Conservation (phyloP, 192 early-diverging fungal species). For the Coemansia sp. region DNA sequence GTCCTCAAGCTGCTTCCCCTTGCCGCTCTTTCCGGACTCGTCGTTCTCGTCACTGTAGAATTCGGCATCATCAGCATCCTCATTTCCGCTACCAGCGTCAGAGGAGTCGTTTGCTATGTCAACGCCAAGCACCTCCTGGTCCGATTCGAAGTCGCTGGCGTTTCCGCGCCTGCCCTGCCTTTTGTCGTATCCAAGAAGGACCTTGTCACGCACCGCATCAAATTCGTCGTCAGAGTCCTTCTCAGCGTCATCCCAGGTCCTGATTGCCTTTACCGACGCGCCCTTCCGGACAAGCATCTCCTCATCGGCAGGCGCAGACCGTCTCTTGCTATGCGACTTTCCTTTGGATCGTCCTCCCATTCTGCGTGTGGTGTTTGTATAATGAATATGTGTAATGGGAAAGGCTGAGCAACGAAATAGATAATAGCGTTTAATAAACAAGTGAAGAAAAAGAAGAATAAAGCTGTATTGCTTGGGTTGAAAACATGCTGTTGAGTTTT, state of each 20-base stretch:
- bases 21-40: slow-evolving; percentile 16
- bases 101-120: slow-evolving; percentile 40
- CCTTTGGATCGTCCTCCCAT: slow-evolving; percentile 46
- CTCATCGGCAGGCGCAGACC: slow-evolving; percentile 22
- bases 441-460: no score
- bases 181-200: slow-evolving; percentile 50
- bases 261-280: slow-evolving; percentile 62
- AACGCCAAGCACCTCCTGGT: slow-evolving; percentile 79
- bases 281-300: slow-evolving; percentile 30
- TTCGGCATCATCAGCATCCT: slow-evolving; percentile 46
- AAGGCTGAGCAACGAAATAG: background rate
- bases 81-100: slow-evolving; percentile 52
- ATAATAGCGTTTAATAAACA: no score
- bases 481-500: no score
- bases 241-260: slow-evolving; percentile 72
- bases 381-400: background rate
- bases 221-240: slow-evolving; percentile 77
- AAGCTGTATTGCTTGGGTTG: no score
- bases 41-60: slow-evolving; percentile 36
- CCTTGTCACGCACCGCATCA: slow-evolving; percentile 59
- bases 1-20: slow-evolving; percentile 44
- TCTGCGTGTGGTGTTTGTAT: background rate
- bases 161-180: slow-evolving; percentile 13
- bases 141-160: slow-evolving; percentile 61
- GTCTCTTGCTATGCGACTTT: slow-evolving; percentile 9